Percentiles rank a stretch among this genome's conserved stretches.
Conservation (phyloP, 2,329 filamentous ascomycete genomes). For the Xylariaceae sp. region DNA sequence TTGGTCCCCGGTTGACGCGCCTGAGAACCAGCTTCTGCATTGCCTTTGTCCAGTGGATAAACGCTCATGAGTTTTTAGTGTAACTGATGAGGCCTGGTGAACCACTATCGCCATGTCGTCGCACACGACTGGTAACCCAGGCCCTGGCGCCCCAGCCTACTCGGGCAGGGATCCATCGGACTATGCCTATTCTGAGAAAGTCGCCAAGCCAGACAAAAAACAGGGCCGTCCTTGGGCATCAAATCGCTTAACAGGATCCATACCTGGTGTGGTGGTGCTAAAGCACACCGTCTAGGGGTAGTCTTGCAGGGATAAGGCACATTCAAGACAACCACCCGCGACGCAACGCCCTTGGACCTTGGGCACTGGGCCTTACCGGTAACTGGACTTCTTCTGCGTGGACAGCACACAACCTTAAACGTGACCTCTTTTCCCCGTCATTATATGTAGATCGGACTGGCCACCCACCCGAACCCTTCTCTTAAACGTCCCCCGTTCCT, state of each 20-base stretch:
- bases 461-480: slow-evolving; percentile 10
- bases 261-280: not conserved
- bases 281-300: slow-evolving; percentile 15
- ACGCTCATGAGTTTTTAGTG: not conserved
- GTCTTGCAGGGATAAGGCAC: slow-evolving; percentile 21
- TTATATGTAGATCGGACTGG: slow-evolving; percentile 3
- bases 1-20: slow-evolving; percentile 5
- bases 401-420: slow-evolving; percentile 25
- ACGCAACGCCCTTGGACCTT: slow-evolving; percentile 28
- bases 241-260: slow-evolving; percentile 24
- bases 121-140: not conserved
- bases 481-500: slow-evolving; percentile 1
- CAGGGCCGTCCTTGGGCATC: slow-evolving; percentile 18
- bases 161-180: slow-evolving; percentile 8
- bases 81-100: too few relatives aligned
- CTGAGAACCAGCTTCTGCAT: not conserved
- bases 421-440: slow-evolving; percentile 25
- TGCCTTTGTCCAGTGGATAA: not conserved
- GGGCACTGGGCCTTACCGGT: slow-evolving; percentile 22
- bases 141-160: not conserved
- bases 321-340: slow-evolving; percentile 38
- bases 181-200: slow-evolving; percentile 17
- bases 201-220: slow-evolving; percentile 24
- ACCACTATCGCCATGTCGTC: not conserved
- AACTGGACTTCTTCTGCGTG: slow-evolving; percentile 18